Percentiles rank a stretch among this genome's conserved stretches.
Conservation (phyloP, 257 asterid genomes). For the Craterostigma plantagineum region DNA sequence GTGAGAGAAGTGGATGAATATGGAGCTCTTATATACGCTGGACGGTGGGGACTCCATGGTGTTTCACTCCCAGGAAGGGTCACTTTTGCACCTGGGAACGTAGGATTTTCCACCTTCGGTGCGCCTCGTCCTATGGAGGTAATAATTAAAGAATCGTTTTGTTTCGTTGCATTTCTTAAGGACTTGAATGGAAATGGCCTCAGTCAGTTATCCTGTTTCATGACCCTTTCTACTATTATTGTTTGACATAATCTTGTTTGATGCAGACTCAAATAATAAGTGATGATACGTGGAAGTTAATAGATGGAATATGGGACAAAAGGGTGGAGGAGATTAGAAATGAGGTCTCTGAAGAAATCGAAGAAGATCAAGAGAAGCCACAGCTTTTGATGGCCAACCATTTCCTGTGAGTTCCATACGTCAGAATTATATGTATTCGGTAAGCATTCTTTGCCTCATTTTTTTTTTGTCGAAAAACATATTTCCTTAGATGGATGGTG, state of each 20-base stretch:
- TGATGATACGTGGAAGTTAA: constrained; percentile 76
- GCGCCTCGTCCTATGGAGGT: constrained; percentile 97
- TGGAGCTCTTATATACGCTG: constrained; percentile 69
- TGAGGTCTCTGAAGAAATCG: constrained; percentile 37
- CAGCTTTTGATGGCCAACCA: constrained; percentile 80
- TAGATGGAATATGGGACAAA: constrained; percentile 75
- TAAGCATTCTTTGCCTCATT: background rate
- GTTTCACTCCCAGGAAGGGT: constrained; percentile 96
- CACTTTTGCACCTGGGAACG: constrained; percentile 95
- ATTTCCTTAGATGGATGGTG: too few relatives aligned
- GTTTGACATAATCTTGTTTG: constrained; percentile 6
- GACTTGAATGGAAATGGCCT: too few relatives aligned
- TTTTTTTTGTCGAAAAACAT: background rate
- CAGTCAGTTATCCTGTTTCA: too few relatives aligned
- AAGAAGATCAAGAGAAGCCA: constrained; percentile 52
- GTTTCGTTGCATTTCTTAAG: constrained; percentile 3
- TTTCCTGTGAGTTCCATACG: constrained; percentile 37
- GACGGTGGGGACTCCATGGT: constrained; percentile 94
- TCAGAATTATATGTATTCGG: constrained; percentile 4
- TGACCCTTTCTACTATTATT: too few relatives aligned
- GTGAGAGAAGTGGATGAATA: constrained; percentile 72
- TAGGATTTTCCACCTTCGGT: constrained; percentile 82
- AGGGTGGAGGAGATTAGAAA: constrained; percentile 52
- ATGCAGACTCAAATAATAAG: constrained; percentile 82
- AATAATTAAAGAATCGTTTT: constrained; percentile 4